A percentile compares a stretch with the other conserved stretches of the same genome.
phyloP scores from a whole-genome alignment of 768 basidiomycete genomes.

The Cubamyces sp. region DNA sequence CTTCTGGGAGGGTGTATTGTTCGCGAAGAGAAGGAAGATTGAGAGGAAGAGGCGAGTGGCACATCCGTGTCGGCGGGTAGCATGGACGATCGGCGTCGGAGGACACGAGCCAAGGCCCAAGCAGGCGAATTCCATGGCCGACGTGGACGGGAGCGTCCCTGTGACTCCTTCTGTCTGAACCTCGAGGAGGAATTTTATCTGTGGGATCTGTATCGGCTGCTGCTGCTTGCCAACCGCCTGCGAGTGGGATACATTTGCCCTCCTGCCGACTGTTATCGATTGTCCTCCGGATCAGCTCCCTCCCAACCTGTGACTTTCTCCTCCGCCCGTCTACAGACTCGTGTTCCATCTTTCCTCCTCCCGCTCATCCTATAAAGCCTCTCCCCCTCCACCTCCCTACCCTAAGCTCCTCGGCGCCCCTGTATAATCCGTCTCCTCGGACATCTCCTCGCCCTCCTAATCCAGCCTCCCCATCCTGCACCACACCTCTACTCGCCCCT shows the following conservation, averaged over 20 bases:
- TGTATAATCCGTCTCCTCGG: slow-evolving; percentile 13
- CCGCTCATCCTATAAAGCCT: slow-evolving; percentile 38
- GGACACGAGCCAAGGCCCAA: not conserved
- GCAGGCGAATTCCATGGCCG: no score
- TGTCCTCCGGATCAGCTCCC: slow-evolving; percentile 29
- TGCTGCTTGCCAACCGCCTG: slow-evolving; percentile 20
- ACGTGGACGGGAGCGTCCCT: not conserved
- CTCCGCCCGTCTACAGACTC: slow-evolving; percentile 11
- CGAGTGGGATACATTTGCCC: slow-evolving; percentile 9
- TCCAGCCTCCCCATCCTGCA: not conserved
- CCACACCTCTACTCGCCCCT: not conserved
- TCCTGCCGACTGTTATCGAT: slow-evolving; percentile 35
- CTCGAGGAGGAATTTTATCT: slow-evolving; percentile 2
- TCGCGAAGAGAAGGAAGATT: not conserved
- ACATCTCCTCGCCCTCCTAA: slow-evolving; percentile 17
- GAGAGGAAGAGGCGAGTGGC: slow-evolving; percentile 10
- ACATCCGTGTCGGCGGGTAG: not conserved
- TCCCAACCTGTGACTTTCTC: slow-evolving; percentile 31
- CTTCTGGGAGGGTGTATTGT: slow-evolving; percentile 15
- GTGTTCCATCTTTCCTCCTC: slow-evolving; percentile 21
- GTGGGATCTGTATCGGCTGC: slow-evolving; percentile 1
- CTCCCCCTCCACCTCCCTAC: slow-evolving; percentile 17
- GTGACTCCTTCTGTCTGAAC: slow-evolving; percentile 6
- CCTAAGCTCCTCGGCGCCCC: slow-evolving; percentile 23
- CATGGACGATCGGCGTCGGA: slow-evolving; percentile 13